Base-by-base conservation (phyloP, 768 basidiomycete genomes). In the Lactifluus piperatus region DNA sequence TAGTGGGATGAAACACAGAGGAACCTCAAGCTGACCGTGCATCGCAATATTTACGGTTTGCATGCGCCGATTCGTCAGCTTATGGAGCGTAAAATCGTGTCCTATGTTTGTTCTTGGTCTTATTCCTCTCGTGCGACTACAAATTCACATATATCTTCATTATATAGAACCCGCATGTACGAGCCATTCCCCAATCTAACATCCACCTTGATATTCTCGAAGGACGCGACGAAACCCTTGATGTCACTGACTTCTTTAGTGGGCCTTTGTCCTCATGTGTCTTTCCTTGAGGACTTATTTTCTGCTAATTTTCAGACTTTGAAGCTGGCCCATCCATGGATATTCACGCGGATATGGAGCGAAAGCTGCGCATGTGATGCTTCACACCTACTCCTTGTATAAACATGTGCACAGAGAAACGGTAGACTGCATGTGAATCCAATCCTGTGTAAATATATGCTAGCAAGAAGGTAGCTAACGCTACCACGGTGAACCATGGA, bases 1-100 rank as follows among this genome's bases (percentile, higher is more conserved):
- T 63, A 98, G 95, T 98, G 97, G 97, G 86, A 94, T 53, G 84
- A 84, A 64, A 93, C 94, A 8, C 94, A 97, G 71, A 88, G 92
- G 71, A 88, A 87, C 71, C 69, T 94, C 51, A 86, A 86, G 70
- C 77, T 97, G 58, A 93, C 83, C 49, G 75, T 95, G 73, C 81
- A 92, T 69, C 84, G 94, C 46, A 84, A 91, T 71, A 69, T 86
- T 32, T 86, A 86, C 67, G 97, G 97, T 36, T 71, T 97, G 65
- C 91, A 92, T 69, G 85, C 88, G 20, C 97, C 97, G 2, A 82
- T 95, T 72, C 82, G 94, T 30, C 76, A 84, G 53, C 77, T 97
- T 63, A 98, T 98, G 97, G 97, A 99, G 72, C 83, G 93, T 68
- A 88, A 86, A 76, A 80, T 94, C 43, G 91, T 94, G 9, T 73